phyloP scores from a whole-genome alignment of 1,284 basidiomycete species.

The Naganishia liquefaciens region DNA sequence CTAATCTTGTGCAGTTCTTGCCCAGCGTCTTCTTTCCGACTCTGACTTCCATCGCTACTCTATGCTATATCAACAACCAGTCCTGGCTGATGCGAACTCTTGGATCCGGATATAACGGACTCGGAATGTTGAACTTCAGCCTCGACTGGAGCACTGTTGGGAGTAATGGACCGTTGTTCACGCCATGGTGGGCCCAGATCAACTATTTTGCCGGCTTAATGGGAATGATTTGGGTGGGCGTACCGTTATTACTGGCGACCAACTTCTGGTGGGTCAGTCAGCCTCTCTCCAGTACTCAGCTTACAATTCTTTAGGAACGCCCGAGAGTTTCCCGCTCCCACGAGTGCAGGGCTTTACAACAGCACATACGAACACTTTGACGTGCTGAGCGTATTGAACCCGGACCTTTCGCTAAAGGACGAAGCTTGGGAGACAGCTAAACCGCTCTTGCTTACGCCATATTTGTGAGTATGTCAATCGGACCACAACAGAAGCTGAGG shows the following conservation, averaged over 20 bases:
- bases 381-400: slow-evolving; percentile 50
- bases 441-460: slow-evolving; percentile 57
- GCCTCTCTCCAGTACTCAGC: background rate
- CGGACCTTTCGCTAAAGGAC: slow-evolving; percentile 55
- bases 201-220: slow-evolving; percentile 53
- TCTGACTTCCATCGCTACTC: slow-evolving; percentile 56
- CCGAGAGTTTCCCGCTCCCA: slow-evolving; percentile 49
- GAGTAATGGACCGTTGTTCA: slow-evolving; percentile 52
- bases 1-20: slow-evolving; percentile 48
- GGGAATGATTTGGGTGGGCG: slow-evolving; percentile 57
- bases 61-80: slow-evolving; percentile 56
- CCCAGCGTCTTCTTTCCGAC: slow-evolving; percentile 57
- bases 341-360: slow-evolving; percentile 51
- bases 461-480: slow-evolving; percentile 48
- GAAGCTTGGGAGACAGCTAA: slow-evolving; percentile 51
- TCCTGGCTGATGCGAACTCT: slow-evolving; percentile 54
- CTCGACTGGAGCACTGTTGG: slow-evolving; percentile 59
- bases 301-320: slow-evolving; percentile 48
- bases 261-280: slow-evolving; percentile 54
- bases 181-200: slow-evolving; percentile 57
- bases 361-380: slow-evolving; percentile 49
- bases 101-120: slow-evolving; percentile 57
- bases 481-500: background rate
- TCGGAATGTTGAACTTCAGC: slow-evolving; percentile 57
- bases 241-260: slow-evolving; percentile 54